Evolutionary conservation across 371 early-diverging fungal species (phyloP).

Genomic region (Apophysomyces elegans): DNA sequence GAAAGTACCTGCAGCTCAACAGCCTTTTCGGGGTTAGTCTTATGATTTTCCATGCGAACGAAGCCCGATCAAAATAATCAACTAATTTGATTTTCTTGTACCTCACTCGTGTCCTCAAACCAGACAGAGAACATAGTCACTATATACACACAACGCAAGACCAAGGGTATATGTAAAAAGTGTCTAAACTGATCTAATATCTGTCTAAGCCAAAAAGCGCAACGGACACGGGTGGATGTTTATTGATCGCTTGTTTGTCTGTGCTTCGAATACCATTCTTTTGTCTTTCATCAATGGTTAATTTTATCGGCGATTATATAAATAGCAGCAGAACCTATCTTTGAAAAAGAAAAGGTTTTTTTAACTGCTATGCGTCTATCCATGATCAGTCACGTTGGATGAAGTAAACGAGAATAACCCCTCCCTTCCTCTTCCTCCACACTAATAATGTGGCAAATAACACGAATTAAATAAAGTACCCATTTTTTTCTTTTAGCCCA

Average conservation of each 20-base stretch:
- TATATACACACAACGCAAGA: no score
- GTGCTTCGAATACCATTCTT: background rate
- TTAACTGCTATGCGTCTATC: background rate
- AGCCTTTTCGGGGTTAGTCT: conserved; percentile 10
- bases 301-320: background rate
- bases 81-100: no score
- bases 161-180: no score
- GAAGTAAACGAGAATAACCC: no score
- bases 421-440: no score
- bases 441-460: no score
- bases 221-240: background rate
- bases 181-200: no score
- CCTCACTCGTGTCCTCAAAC: no score
- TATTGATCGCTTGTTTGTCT: conserved; percentile 1
- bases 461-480: no score
- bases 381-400: background rate
- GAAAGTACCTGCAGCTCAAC: conserved; percentile 1
- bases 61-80: background rate
- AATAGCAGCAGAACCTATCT: background rate
- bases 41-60: conserved; percentile 6
- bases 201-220: no score
- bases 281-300: background rate
- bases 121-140: no score
- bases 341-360: background rate
- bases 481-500: no score